Percentiles rank a stretch among this genome's conserved stretches.
Conservation (phyloP, 2,329 filamentous ascomycete species). For the Lasiodiplodia hormozganensis region DNA sequence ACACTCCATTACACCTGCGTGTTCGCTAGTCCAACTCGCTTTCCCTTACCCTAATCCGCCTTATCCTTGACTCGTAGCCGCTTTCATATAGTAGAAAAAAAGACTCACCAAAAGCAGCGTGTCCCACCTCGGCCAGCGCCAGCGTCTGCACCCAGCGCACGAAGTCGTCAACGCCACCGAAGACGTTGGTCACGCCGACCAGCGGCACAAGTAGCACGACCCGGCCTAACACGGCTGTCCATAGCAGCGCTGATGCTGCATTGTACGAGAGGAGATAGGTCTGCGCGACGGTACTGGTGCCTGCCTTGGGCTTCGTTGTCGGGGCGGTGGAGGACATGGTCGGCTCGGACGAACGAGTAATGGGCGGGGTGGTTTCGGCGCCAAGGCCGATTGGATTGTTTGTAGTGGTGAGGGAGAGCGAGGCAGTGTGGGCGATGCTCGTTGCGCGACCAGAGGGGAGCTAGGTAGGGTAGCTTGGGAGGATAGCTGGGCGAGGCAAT, state of each 20-base stretch:
- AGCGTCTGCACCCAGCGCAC: slow-evolving; percentile 83
- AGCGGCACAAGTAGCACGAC: slow-evolving; percentile 62
- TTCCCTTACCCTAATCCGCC: not conserved
- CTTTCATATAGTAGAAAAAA: not conserved
- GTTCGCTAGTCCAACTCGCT: not conserved
- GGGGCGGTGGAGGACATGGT: not conserved
- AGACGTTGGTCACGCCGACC: slow-evolving; percentile 58
- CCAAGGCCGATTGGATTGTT: not conserved
- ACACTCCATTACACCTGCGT: not conserved
- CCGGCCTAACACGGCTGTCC: slow-evolving; percentile 77
- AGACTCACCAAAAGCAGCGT: slow-evolving; percentile 74
- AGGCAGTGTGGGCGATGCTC: not conserved
- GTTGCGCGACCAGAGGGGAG: not conserved
- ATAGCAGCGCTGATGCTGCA: slow-evolving; percentile 75
- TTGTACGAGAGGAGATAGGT: slow-evolving; percentile 87
- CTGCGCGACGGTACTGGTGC: not conserved
- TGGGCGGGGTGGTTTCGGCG: not conserved
- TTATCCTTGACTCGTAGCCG: not conserved
- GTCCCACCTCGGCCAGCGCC: slow-evolving; percentile 82
- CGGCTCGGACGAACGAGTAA: not conserved
- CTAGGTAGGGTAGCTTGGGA: not conserved
- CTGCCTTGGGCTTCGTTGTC: slow-evolving; percentile 1
- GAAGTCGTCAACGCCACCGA: slow-evolving; percentile 68
- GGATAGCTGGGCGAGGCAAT: not conserved
- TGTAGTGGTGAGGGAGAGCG: not conserved